Evolutionary conservation across 1,284 basidiomycete species (phyloP).

Genomic region (Boletellus deceptivus): DNA sequence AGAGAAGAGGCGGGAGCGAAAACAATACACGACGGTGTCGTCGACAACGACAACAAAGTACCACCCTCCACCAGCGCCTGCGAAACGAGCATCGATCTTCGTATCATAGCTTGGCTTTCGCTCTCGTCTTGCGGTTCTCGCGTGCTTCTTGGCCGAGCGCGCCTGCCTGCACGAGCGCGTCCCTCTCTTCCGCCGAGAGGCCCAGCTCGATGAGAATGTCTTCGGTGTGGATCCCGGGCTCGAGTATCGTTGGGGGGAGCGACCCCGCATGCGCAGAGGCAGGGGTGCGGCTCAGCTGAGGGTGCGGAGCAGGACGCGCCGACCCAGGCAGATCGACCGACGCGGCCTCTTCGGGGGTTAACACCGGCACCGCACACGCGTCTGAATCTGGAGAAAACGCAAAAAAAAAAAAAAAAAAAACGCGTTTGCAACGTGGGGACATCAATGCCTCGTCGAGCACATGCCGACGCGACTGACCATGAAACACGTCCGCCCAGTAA

Average conservation of each 20-base stretch:
- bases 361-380: constrained; percentile 73
- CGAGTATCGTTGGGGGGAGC: constrained; percentile 24
- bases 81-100: no score
- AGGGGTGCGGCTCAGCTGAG: constrained; percentile 39
- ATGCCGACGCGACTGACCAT: constrained; percentile 42
- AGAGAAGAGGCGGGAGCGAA: no score
- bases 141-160: constrained; percentile 38
- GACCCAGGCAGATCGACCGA: constrained; percentile 36
- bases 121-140: constrained; percentile 9
- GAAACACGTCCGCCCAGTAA: constrained; percentile 69
- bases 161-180: constrained; percentile 40
- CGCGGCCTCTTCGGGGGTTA: constrained; percentile 62
- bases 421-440: no score
- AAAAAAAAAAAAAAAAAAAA: no score
- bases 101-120: constrained; percentile 22
- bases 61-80: no score
- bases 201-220: constrained; percentile 52
- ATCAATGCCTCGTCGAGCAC: no score
- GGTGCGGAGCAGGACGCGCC: constrained; percentile 50
- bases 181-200: constrained; percentile 37
- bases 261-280: constrained; percentile 9
- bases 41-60: no score
- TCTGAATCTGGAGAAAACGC: constrained; percentile 52
- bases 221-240: constrained; percentile 51
- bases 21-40: no score